These are phyloP conservation scores for Pythium rhizo-oryzae DNA, from an alignment of 352 stramenopile genomes.

Conservation along the genomic window DNA sequence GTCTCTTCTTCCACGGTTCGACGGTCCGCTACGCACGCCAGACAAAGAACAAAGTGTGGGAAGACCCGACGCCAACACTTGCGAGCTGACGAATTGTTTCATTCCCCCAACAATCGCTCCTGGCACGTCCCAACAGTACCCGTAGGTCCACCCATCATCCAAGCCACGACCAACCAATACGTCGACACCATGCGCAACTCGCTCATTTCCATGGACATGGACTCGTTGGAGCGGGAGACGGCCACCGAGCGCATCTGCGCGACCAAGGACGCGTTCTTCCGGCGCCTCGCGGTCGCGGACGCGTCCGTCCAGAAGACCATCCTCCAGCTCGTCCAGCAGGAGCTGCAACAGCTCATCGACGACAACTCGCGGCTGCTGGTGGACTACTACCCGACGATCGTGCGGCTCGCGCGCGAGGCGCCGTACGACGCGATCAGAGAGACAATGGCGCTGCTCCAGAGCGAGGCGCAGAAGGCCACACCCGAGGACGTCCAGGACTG, in stretches of 20 bases:
- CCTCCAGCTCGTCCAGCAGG: constrained; percentile 49
- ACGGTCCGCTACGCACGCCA: constrained; percentile 7
- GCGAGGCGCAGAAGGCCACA: constrained; percentile 39
- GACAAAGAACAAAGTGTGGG: background rate
- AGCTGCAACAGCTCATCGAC: constrained; percentile 60
- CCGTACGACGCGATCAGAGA: constrained; percentile 73
- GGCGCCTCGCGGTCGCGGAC: constrained; percentile 70
- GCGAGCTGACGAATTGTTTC: background rate
- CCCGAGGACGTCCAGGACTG: constrained; percentile 10
- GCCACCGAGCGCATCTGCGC: constrained; percentile 50
- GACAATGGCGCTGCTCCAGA: constrained; percentile 46
- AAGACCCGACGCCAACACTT: background rate
- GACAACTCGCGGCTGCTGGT: constrained; percentile 39
- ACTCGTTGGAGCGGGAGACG: constrained; percentile 12
- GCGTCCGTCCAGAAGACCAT: constrained; percentile 62
- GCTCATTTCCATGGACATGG: background rate
- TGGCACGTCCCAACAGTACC: background rate
- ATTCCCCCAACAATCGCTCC: background rate
- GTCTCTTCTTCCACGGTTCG: constrained; percentile 14
- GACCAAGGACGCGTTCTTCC: constrained; percentile 85
- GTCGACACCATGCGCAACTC: constrained; percentile 1
- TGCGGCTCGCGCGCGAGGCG: constrained; percentile 63
- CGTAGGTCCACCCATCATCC: background rate
- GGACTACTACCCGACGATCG: constrained; percentile 72
- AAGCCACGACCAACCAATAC: background rate